A percentile compares a stretch with the other conserved stretches of the same genome.
Conservation (phyloP, 352 stramenopile genomes). For the Phytophthora sp. region DNA sequence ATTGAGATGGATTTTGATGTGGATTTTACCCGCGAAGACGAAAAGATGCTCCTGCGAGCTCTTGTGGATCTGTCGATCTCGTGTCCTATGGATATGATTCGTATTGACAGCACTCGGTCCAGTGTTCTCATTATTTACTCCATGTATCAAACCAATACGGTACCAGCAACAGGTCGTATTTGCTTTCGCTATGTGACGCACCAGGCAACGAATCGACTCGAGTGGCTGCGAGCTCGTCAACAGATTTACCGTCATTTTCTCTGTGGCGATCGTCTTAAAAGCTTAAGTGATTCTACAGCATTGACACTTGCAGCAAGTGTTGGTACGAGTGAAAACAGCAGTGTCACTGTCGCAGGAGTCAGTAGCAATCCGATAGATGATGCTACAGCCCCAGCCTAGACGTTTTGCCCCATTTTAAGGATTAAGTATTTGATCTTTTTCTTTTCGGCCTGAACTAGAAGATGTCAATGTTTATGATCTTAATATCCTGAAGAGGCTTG, state of each 20-base stretch:
- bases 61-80: conserved; percentile 71
- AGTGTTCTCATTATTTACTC: conserved; percentile 76
- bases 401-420: no score
- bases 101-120: conserved; percentile 68
- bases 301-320: conserved; percentile 18
- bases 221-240: conserved; percentile 53
- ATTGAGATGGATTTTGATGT: conserved; percentile 79
- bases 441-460: conserved; percentile 67
- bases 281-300: conserved; percentile 27
- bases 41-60: conserved; percentile 64
- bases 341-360: not conserved
- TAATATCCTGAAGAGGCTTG: conserved; percentile 81
- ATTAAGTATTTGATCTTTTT: conserved; percentile 36
- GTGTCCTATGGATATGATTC: conserved; percentile 73
- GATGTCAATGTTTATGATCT: conserved; percentile 91
- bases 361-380: conserved; percentile 3
- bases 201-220: conserved; percentile 35
- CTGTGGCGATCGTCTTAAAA: conserved; percentile 51
- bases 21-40: conserved; percentile 69
- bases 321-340: conserved; percentile 18
- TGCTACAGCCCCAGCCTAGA: conserved; percentile 14
- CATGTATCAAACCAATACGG: conserved; percentile 78
- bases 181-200: conserved; percentile 74
- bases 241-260: conserved; percentile 63
- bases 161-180: conserved; percentile 55